phyloP scores from a whole-genome alignment of 1,284 basidiomycete genomes.

The Apiotrichum akiyoshidainum region DNA sequence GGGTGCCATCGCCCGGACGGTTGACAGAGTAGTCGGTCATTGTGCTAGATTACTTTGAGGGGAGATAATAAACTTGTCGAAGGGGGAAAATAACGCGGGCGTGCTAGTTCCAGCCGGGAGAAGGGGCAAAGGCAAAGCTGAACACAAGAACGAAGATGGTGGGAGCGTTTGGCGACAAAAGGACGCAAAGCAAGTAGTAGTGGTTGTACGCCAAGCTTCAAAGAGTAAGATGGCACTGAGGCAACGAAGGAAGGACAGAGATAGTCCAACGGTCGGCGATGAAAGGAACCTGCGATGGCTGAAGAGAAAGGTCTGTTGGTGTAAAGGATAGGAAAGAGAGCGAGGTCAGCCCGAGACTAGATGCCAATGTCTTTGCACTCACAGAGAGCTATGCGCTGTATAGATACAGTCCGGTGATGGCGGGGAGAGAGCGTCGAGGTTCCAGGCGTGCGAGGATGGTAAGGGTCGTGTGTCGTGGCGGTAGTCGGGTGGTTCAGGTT shows the following conservation, averaged over 20 bases:
- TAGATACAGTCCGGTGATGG: background rate
- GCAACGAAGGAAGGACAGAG: background rate
- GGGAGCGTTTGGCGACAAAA: background rate
- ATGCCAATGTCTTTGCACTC: no score
- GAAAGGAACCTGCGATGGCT: background rate
- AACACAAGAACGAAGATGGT: conserved; percentile 5
- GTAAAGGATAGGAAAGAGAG: no score
- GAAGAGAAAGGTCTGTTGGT: no score
- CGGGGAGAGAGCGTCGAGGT: background rate
- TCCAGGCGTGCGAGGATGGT: background rate
- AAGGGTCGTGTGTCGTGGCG: background rate
- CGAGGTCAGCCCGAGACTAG: no score
- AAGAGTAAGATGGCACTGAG: background rate
- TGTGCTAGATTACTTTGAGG: no score
- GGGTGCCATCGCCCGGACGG: conserved; percentile 18
- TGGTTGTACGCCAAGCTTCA: background rate
- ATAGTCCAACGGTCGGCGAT: background rate
- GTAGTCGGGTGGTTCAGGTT: background rate
- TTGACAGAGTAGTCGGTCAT: conserved; percentile 23
- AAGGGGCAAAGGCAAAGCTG: background rate
- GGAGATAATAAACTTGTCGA: background rate
- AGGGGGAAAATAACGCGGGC: background rate
- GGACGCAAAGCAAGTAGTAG: background rate
- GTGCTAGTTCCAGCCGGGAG: background rate
- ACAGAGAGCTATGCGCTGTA: background rate